phyloP scores from a whole-genome alignment of 306 rosid genomes.

The Inga leiocalycina region DNA sequence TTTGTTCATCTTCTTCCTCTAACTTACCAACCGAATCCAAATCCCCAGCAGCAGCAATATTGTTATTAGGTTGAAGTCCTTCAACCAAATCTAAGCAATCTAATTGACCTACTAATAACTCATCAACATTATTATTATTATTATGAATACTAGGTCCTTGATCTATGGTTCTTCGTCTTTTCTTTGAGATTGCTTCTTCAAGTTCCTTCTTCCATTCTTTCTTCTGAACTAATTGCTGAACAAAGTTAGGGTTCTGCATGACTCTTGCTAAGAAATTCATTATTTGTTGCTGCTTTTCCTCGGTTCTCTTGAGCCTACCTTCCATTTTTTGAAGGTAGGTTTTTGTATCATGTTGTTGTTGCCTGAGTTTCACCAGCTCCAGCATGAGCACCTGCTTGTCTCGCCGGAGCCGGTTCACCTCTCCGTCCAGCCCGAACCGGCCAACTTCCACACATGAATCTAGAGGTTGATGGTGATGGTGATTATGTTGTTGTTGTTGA shows the following conservation, averaged over 20 bases:
- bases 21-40: conserved; percentile 40
- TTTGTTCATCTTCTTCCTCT: conserved; percentile 3
- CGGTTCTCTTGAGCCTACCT: conserved; percentile 57
- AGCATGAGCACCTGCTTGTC: conserved; percentile 69
- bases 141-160: conserved; percentile 44
- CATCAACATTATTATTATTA: not conserved
- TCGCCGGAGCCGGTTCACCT: conserved; percentile 58
- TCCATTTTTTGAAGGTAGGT: conserved; percentile 59
- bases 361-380: conserved; percentile 77
- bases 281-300: conserved; percentile 67
- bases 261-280: conserved; percentile 76
- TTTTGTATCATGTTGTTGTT: conserved; percentile 62
- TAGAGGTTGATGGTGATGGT: conserved; percentile 43
- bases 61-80: conserved; percentile 37
- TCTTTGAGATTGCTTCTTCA: conserved; percentile 46
- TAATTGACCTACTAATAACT: conserved; percentile 18
- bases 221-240: conserved; percentile 56
- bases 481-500: conserved; percentile 41
- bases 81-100: conserved; percentile 37
- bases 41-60: conserved; percentile 17
- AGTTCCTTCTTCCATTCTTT: conserved; percentile 56
- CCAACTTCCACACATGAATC: conserved; percentile 82
- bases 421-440: conserved; percentile 63
- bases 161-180: conserved; percentile 61
- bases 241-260: conserved; percentile 63